Evolutionary conservation across 2,329 filamentous ascomycete genomes (phyloP).

Genomic region (Cladosporium halotolerans): DNA sequence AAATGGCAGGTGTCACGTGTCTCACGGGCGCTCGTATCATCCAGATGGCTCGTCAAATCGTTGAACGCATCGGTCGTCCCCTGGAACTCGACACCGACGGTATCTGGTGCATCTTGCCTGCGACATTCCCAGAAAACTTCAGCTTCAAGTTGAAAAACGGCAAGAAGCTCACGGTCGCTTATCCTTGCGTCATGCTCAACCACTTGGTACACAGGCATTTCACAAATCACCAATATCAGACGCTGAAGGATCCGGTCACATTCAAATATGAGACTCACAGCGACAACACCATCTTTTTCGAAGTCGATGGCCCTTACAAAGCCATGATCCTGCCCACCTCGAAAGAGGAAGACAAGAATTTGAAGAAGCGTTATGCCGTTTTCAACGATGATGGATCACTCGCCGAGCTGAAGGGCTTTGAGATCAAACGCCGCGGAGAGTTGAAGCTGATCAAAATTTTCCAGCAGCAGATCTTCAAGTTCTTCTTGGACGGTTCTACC

Average conservation of each 20-base stretch:
- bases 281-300: constrained; percentile 99
- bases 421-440: constrained; percentile 94
- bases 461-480: constrained; percentile 98
- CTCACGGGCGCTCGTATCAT: constrained; percentile 95
- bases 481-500: constrained; percentile 88
- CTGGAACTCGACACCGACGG: constrained; percentile 95
- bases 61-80: constrained; percentile 86
- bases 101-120: constrained; percentile 99
- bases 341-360: constrained; percentile 97
- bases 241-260: constrained; percentile 67
- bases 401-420: constrained; percentile 93
- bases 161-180: constrained; percentile 94
- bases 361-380: constrained; percentile 98
- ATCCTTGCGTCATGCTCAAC: constrained; percentile 98
- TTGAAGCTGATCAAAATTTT: constrained; percentile 99
- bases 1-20: constrained; percentile 98
- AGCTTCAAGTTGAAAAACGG: constrained; percentile 89
- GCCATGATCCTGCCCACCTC: constrained; percentile 97
- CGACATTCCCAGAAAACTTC: constrained; percentile 94
- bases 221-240: constrained; percentile 97
- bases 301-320: constrained; percentile 94
- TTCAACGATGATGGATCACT: constrained; percentile 97
- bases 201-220: constrained; percentile 91
- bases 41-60: constrained; percentile 86
- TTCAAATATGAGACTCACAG: constrained; percentile 95